A percentile compares a stretch with the other conserved stretches of the same genome.
Conservation (phyloP, 441 rosid species). For the Pelargonium cotyledonis region DNA sequence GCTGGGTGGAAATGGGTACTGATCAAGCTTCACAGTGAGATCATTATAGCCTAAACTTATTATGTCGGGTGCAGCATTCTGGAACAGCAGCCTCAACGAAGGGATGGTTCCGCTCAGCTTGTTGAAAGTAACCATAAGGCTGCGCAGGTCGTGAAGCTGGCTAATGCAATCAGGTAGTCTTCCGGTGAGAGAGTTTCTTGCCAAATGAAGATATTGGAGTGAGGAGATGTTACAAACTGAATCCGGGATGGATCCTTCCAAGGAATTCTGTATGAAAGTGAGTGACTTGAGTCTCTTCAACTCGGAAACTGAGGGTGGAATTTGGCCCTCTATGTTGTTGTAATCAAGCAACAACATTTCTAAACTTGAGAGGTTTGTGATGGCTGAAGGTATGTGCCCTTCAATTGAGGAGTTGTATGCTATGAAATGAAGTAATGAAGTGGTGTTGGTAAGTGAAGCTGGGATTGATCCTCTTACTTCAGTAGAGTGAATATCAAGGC, state of each 20-base stretch:
- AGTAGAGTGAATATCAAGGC: constrained; percentile 17
- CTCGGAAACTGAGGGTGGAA: constrained; percentile 20
- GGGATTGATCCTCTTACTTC: constrained; percentile 7
- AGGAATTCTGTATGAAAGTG: constrained; percentile 18
- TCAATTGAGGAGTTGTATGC: constrained; percentile 18
- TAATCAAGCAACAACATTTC: not conserved
- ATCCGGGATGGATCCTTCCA: constrained; percentile 21
- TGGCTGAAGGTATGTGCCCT: constrained; percentile 21
- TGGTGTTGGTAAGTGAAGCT: constrained; percentile 12
- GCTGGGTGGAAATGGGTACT: not conserved
- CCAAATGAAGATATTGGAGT: constrained; percentile 17
- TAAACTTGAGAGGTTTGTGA: constrained; percentile 18
- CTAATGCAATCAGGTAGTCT: constrained; percentile 23
- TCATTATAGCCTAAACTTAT: not conserved
- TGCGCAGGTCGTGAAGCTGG: constrained; percentile 13
- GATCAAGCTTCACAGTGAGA: not conserved
- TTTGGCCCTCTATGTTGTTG: constrained; percentile 17
- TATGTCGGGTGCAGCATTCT: not conserved
- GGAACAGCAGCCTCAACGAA: not conserved
- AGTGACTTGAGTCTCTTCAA: constrained; percentile 16
- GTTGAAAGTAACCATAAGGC: not conserved
- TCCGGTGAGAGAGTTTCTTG: constrained; percentile 16
- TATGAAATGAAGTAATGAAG: constrained; percentile 17
- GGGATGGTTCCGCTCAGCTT: constrained; percentile 20
- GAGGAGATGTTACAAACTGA: constrained; percentile 23